Base-by-base conservation (phyloP, 75 land plant genomes). In the Chamaecyparis obtusa region DNA sequence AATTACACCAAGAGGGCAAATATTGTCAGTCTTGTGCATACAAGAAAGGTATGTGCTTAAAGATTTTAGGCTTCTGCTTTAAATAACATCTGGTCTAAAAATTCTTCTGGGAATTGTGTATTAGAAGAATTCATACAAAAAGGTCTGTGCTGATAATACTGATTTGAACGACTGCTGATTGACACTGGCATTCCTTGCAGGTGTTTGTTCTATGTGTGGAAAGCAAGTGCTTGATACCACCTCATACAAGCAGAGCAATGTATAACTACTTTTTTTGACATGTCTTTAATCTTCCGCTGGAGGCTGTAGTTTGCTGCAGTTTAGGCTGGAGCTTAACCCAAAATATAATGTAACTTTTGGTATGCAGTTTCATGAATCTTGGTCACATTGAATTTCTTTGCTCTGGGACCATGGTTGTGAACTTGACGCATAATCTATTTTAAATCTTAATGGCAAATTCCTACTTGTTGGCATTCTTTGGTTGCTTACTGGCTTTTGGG, bases 191-290 rank as follows among this genome's bases (percentile, higher is more conserved):
- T 79, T 64, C 76, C 43, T 35, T 90, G 87, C 98, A 98, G 99
- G 99, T 71, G 95, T 96, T 10, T 98, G 99, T 90, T 98, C 99
- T 46, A 98, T 98, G 99, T 98, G 99, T 85, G 99, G 99, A 21
- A 98, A 98, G 93, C 99, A 98, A 92, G 97, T 98, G 51, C 91
- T 98, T 39, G 99, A 98, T 87, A 98, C 99, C 51, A 93, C 93
- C 84, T 69, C 84, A 0, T 98, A 98, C 91, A 98, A 98, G 90
- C 99, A 98, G 86, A 98, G 99, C 92, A 98, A 98, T 87, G 98
- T 96, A 57, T 95, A 81, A 49, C 32, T 81, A 44, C 27, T 44
- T 44, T 44, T 44, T 16, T 27, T 21, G 48, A 46, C 33, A 46
- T 46, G 5, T 44, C 51, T 46, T n/a, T 44, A 46, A 81, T 49